phyloP scores from a whole-genome alignment of 768 basidiomycete genomes.

The Agrocybe praecox region DNA sequence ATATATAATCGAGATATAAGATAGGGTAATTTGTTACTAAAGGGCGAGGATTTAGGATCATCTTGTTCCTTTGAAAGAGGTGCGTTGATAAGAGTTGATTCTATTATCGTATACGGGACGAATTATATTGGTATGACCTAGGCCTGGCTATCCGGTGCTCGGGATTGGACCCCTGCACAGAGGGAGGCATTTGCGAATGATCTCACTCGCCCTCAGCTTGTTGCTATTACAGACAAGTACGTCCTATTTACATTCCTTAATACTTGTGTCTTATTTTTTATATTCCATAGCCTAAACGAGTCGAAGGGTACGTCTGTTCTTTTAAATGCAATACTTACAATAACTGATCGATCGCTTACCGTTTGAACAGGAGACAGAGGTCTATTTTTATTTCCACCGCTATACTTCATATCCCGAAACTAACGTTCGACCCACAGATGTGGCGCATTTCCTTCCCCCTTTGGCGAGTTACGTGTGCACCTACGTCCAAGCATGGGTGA shows the following conservation, averaged over 20 bases:
- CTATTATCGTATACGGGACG: no score
- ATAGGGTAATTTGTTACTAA: background rate
- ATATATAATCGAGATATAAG: background rate
- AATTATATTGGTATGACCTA: slow-evolving; percentile 12
- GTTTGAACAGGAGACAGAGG: slow-evolving; percentile 39
- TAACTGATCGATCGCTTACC: background rate
- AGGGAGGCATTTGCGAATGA: slow-evolving; percentile 57
- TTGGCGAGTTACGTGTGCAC: slow-evolving; percentile 46
- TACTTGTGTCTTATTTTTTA: background rate
- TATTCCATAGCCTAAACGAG: slow-evolving; percentile 1
- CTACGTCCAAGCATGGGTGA: slow-evolving; percentile 53
- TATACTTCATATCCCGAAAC: background rate
- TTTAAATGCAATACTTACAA: no score
- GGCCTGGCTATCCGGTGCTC: slow-evolving; percentile 59
- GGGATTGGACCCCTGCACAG: slow-evolving; percentile 49
- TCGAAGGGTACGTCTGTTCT: slow-evolving; percentile 7
- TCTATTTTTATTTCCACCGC: slow-evolving; percentile 11
- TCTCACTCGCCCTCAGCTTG: slow-evolving; percentile 52
- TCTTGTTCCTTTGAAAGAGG: slow-evolving; percentile 54
- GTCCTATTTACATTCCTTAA: background rate
- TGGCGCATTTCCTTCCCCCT: slow-evolving; percentile 47
- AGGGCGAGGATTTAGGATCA: slow-evolving; percentile 39
- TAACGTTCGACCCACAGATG: slow-evolving; percentile 25
- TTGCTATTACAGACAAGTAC: slow-evolving; percentile 45
- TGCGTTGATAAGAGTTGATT: slow-evolving; percentile 7